Percentiles rank a stretch among this genome's conserved stretches.
These are phyloP conservation scores for Pseudogymnoascus sp. DNA, from an alignment of 2,329 filamentous ascomycete species.

Conservation along the genomic window DNA sequence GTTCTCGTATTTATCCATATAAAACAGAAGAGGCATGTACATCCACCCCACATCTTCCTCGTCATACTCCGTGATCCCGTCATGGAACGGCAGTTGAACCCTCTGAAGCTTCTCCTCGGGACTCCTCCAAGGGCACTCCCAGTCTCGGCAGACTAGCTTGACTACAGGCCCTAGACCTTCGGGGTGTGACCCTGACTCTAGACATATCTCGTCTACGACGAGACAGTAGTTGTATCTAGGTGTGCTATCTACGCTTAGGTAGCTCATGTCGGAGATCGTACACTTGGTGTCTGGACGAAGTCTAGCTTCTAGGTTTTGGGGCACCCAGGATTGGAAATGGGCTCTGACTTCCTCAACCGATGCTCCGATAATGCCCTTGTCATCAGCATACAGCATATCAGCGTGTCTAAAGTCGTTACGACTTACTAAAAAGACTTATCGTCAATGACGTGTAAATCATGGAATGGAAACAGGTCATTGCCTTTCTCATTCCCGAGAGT, in stretches of 20 bases:
- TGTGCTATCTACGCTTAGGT: neutral
- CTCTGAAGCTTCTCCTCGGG: neutral
- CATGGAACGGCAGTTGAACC: neutral
- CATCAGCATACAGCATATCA: neutral
- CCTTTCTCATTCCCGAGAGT: neutral
- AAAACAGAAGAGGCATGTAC: constrained; percentile 1
- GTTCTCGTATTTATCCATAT: neutral
- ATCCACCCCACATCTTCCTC: constrained; percentile 1
- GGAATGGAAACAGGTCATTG: neutral
- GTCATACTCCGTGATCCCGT: neutral
- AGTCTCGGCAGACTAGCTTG: neutral
- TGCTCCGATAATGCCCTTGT: neutral
- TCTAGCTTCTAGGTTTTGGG: neutral
- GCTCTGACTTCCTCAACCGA: neutral
- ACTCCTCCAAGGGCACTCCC: neutral
- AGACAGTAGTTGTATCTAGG: constrained; percentile 1
- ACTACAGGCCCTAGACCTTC: neutral
- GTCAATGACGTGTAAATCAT: neutral
- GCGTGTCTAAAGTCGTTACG: neutral
- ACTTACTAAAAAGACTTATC: neutral
- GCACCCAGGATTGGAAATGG: neutral
- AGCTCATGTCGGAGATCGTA: neutral
- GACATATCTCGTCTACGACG: neutral
- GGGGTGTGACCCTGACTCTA: neutral
- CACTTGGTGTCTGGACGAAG: neutral